Base-by-base conservation (phyloP, 202 grass and related monocot species). In the Zizania palustris region DNA sequence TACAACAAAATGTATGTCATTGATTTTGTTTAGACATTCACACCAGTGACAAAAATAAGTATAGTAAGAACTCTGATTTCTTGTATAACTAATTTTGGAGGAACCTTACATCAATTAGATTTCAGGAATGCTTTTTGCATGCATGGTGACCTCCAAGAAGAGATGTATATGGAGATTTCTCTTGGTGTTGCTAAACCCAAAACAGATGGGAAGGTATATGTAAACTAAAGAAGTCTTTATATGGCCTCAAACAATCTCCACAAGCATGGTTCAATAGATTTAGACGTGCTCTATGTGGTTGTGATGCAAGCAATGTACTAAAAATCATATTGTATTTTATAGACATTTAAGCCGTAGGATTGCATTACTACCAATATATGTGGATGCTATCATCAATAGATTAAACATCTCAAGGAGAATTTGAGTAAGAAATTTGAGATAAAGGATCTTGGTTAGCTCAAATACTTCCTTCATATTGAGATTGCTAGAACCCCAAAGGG, bases 381-480 rank as follows among this genome's bases (percentile, higher is more conserved):
- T 44, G 7, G 72, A 28, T 28, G 28, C 1, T 28, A 28, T 28
- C 28, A 28, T 28, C 28, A 28, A 2, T 28, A 28, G 28, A 2
- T 28, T 28, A 28, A 28, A 28, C 28, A 28, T 28, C 28, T 28
- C 28, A 28, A 28, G 2, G 28, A 28, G 0, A 28, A 28, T 28
- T 28, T 28, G 28, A 28, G 28, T 28, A 28, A 28, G 28, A 28
- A 28, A 28, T 28, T 28, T 28, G 28, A 28, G 28, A 28, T 28
- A 28, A 72, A 61, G 11, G 40, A 62, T 9, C 6, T 50, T 11
- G 65, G 65, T 14, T 5, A 60, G 0, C 12, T 74, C 4, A 20
- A 20, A 9, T 74, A 74, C 16, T 67, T 67, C 7, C 33, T 65
- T 50, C 60, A 45, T 1, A 77, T 77, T 21, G 60, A 77, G 13